Conservation (phyloP, 2,329 filamentous ascomycete genomes). For the Arthroderma sp. region DNA sequence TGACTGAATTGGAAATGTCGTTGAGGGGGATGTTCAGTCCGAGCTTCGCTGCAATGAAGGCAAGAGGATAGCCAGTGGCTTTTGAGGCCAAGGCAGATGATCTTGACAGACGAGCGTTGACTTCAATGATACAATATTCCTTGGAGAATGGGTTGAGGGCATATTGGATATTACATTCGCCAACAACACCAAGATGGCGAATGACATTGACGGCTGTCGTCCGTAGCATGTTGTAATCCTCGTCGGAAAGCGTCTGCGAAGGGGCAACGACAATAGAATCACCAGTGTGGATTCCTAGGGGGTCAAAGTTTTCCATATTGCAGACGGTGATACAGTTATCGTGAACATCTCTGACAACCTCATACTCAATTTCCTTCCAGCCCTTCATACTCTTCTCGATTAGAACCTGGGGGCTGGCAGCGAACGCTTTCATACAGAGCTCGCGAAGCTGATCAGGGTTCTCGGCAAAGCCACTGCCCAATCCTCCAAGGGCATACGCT, state of each 20-base stretch:
- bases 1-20: constrained; percentile 92
- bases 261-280: constrained; percentile 97
- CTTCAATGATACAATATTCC: constrained; percentile 98
- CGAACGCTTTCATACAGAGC: constrained; percentile 88
- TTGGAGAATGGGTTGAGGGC: constrained; percentile 87
- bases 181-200: constrained; percentile 88
- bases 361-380: constrained; percentile 99
- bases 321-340: constrained; percentile 99
- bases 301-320: constrained; percentile 99
- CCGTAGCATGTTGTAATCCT: constrained; percentile 98
- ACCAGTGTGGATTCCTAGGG: constrained; percentile 92
- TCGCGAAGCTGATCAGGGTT: constrained; percentile 70
- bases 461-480: constrained; percentile 91
- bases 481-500: constrained; percentile 85
- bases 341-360: constrained; percentile 86
- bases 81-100: constrained; percentile 94
- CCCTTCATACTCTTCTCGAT: constrained; percentile 99
- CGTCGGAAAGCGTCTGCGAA: constrained; percentile 89
- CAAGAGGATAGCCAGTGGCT: constrained; percentile 88
- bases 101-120: constrained; percentile 89
- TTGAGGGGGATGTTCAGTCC: constrained; percentile 90
- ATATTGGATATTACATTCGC: constrained; percentile 98
- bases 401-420: constrained; percentile 86
- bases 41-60: constrained; percentile 93
- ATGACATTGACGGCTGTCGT: constrained; percentile 97